phyloP scores from a whole-genome alignment of 2,329 filamentous ascomycete species.

The Calonectria multiphialidica region DNA sequence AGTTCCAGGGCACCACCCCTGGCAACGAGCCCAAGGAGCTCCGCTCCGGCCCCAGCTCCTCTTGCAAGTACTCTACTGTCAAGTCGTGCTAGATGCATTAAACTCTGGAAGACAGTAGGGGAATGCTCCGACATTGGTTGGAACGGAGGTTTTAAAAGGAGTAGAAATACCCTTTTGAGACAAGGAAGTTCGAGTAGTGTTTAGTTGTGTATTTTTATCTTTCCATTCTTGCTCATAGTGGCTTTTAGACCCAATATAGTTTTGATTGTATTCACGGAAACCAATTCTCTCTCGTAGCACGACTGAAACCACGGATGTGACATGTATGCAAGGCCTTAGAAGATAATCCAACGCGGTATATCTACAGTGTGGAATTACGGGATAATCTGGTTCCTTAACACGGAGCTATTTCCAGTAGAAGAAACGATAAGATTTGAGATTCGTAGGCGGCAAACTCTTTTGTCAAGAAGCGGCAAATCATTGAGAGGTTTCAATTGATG shows the following conservation, averaged over 20 bases:
- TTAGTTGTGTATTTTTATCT: not conserved
- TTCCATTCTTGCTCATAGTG: not conserved
- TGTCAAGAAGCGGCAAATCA: too few relatives aligned
- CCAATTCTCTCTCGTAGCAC: too few relatives aligned
- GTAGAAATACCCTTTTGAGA: not conserved
- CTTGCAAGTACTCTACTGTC: slow-evolving; percentile 40
- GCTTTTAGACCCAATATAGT: slow-evolving; percentile 1
- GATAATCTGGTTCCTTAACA: too few relatives aligned
- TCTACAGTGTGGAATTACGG: too few relatives aligned
- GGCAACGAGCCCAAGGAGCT: slow-evolving; percentile 43
- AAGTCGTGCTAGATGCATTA: slow-evolving; percentile 33
- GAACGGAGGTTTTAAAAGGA: not conserved
- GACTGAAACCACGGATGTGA: not conserved
- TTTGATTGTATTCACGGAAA: not conserved
- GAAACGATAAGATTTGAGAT: too few relatives aligned
- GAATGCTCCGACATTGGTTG: too few relatives aligned
- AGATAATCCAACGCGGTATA: too few relatives aligned
- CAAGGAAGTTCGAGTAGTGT: not conserved
- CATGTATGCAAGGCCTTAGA: not conserved
- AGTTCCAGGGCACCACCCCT: slow-evolving; percentile 29
- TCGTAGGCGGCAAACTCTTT: too few relatives aligned
- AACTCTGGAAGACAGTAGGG: slow-evolving; percentile 1
- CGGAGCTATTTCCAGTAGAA: too few relatives aligned
- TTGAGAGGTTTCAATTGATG: too few relatives aligned
- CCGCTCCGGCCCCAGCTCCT: slow-evolving; percentile 32